These are phyloP conservation scores for Cryptococcus floricola DNA, from an alignment of 1,284 basidiomycete species.

Conservation along the genomic window DNA sequence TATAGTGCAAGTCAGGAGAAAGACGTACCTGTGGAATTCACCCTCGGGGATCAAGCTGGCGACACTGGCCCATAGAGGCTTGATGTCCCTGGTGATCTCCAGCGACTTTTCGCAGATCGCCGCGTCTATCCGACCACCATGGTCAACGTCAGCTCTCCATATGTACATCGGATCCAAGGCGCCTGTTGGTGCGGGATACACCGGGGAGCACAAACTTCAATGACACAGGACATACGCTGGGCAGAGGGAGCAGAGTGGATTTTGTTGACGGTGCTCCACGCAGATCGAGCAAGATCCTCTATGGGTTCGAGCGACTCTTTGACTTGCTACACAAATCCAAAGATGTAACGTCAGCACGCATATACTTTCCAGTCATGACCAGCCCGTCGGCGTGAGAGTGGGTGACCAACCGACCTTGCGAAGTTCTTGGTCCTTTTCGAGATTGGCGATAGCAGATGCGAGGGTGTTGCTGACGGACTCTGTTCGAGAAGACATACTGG, in stretches of 20 bases:
- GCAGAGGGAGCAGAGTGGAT: constrained; percentile 39
- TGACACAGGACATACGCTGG: constrained; percentile 29
- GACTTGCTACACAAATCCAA: constrained; percentile 29
- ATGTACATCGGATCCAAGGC: neutral
- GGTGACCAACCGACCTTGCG: constrained; percentile 35
- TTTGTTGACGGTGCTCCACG: constrained; percentile 43
- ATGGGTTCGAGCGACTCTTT: constrained; percentile 45
- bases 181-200: too few species aligned
- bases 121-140: constrained; percentile 22
- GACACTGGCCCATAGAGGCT: constrained; percentile 37
- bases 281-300: constrained; percentile 40
- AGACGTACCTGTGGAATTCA: constrained; percentile 44
- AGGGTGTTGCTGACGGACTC: constrained; percentile 26
- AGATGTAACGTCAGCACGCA: neutral
- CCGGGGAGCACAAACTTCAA: too few species aligned
- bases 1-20: neutral
- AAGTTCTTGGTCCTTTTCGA: constrained; percentile 44
- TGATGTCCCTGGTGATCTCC: constrained; percentile 28
- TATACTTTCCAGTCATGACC: neutral
- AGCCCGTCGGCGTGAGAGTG: neutral
- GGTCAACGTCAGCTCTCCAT: neutral
- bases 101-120: constrained; percentile 36
- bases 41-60: constrained; percentile 41
- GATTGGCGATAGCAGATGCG: constrained; percentile 35
- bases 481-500: constrained; percentile 4